Evolutionary conservation across 306 rosid species (phyloP), one percentile per base, ranked within the genome.

Genomic region (Begonia loranthoides): DNA sequence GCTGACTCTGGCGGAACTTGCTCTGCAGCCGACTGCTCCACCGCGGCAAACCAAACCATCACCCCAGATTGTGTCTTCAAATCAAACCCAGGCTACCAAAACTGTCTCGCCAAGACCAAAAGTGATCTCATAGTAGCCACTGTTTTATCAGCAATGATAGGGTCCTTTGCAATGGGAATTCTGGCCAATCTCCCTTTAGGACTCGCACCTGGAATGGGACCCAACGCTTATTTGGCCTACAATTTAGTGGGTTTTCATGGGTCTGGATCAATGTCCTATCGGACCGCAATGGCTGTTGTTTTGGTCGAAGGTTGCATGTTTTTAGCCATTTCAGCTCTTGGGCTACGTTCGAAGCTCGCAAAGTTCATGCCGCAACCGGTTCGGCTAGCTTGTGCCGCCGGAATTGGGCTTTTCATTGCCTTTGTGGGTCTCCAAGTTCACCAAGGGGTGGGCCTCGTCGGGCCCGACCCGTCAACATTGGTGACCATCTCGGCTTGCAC

Each of bases 151-250:
- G 85, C 88, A 56, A 74, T 78, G 87, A 55, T 76, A 13, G 79
- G 87, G 7, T 82, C 87, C 1, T 13, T 92, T 17, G 80, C 77
- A 1, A 92, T 92, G 96, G 99, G 99, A 15, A 16, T 86, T 12
- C 49, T 80, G 0, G 96, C 96, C 2, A 90, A 90, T 45, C 68
- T 90, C 36, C 99, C 99, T 4, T 59, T 90, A 10, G 99, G 92
- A 41, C 58, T 86, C 38, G 96, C 96, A 1, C 99, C 97, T 1
- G 97, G 78, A 4, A 90, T 90, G 99, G 99, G 96, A 55, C 79
- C 95, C 17, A 90, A 90, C 54, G 99, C 88, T 9, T 86, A 83
- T 39, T 12, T 90, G 1, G 76, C 96, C 28, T 90, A 82, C 51
- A 83, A 78, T 61, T 45, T 90, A 19, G 95, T 90, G 41, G 99